phyloP scores from a whole-genome alignment of 1,284 basidiomycete genomes.

The Coniferiporia weirii region DNA sequence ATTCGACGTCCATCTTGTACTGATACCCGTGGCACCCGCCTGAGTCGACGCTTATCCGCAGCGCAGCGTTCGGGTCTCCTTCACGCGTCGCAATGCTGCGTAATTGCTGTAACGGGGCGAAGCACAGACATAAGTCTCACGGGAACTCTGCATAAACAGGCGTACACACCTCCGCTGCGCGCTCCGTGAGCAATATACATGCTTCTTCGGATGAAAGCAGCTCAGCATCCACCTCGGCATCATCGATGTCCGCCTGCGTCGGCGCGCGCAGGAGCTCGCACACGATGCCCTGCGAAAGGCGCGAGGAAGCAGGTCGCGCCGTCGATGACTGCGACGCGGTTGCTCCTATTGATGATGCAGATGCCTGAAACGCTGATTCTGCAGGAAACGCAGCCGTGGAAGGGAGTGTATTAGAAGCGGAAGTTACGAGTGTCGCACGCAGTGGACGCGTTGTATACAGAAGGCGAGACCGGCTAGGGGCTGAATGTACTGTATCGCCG shows the following conservation, averaged over 20 bases:
- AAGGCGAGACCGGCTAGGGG: neutral
- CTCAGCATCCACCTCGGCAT: constrained; percentile 53
- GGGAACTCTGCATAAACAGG: neutral
- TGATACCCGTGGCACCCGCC: constrained; percentile 94
- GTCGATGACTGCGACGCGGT: neutral
- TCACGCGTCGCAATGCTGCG: constrained; percentile 53
- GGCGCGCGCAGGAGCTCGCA: constrained; percentile 28
- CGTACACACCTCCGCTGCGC: constrained; percentile 61
- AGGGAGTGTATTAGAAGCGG: constrained; percentile 3
- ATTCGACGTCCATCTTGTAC: constrained; percentile 80
- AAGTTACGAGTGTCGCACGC: constrained; percentile 11
- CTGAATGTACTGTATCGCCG: neutral
- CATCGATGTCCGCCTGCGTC: constrained; percentile 42
- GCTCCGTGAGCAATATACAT: constrained; percentile 54
- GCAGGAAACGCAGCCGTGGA: neutral
- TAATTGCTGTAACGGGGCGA: constrained; percentile 51
- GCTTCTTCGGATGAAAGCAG: constrained; percentile 42
- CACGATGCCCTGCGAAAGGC: neutral
- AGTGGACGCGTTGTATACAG: constrained; percentile 12
- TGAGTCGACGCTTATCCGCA: constrained; percentile 79
- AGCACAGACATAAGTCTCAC: constrained; percentile 1
- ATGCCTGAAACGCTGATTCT: neutral
- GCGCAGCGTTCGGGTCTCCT: constrained; percentile 52
- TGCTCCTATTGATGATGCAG: neutral
- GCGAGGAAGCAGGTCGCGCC: neutral